Percentiles rank a stretch among this genome's conserved stretches.
These are phyloP conservation scores for Millerago galiae DNA, from an alignment of 805 yeast genomes.

Conservation along the genomic window DNA sequence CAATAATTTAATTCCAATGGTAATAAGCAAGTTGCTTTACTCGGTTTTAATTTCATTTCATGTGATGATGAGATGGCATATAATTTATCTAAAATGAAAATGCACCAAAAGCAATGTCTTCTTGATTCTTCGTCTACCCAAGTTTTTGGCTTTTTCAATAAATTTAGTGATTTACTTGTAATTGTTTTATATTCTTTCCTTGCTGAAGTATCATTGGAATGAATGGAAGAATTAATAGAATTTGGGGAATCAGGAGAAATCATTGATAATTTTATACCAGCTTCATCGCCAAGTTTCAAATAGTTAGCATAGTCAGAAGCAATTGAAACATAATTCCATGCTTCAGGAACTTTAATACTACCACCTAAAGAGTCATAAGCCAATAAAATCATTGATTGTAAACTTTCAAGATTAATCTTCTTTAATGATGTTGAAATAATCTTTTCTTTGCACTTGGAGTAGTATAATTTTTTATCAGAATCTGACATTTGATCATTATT, in stretches of 20 bases:
- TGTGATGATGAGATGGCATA: constrained; percentile 21
- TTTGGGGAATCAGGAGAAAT: constrained; percentile 16
- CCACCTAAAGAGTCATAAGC: constrained; percentile 21
- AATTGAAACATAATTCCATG: constrained; percentile 23
- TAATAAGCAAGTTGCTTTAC: constrained; percentile 13
- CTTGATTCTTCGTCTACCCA: constrained; percentile 23
- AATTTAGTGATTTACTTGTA: constrained; percentile 14
- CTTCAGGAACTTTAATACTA: constrained; percentile 21
- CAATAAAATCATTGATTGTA: constrained; percentile 16
- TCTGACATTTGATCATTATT: constrained; percentile 15
- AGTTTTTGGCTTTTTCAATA: constrained; percentile 15
- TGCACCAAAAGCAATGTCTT: constrained; percentile 23
- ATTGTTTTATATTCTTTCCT: constrained; percentile 15
- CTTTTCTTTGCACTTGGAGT: constrained; percentile 15
- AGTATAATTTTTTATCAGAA: constrained; percentile 6
- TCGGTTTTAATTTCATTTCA: constrained; percentile 18
- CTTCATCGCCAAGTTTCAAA: constrained; percentile 16
- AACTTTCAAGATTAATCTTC: constrained; percentile 17
- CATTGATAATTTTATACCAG: constrained; percentile 6
- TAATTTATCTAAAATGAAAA: constrained; percentile 19
- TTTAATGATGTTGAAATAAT: constrained; percentile 16
- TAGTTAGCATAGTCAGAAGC: constrained; percentile 22
- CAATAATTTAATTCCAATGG: constrained; percentile 16
- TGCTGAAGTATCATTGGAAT: constrained; percentile 12
- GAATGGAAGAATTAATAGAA: constrained; percentile 8